Percentiles rank a stretch among this genome's conserved stretches.
Conservation (phyloP, 495 filamentous ascomycete species). For the Talaromyces liani region DNA sequence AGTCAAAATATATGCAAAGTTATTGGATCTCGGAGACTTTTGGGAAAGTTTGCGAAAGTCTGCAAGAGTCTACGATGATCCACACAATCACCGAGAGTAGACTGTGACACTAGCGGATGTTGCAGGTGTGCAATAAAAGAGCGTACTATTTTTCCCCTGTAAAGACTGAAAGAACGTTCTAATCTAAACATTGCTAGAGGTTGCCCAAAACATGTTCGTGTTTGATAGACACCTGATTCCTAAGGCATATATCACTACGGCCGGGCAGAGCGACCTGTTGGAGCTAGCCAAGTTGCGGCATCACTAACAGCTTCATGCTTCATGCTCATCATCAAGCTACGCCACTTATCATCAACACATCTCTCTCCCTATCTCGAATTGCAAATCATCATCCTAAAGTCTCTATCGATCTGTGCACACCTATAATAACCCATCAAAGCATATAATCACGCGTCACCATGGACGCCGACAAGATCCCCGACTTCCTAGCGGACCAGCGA, state of each 20-base stretch:
- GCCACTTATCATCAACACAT: not conserved
- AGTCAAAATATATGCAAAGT: not conserved
- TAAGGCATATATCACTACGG: conserved; percentile 4
- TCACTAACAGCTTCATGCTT: not conserved
- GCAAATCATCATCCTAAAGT: not conserved
- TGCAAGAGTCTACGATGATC: not conserved
- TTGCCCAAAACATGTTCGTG: too few relatives aligned
- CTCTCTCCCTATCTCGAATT: not conserved
- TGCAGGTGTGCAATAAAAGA: too few relatives aligned
- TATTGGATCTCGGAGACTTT: not conserved
- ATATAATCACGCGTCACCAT: conserved; percentile 34
- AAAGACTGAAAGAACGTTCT: not conserved
- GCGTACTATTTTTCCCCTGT: too few relatives aligned
- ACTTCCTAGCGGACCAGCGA: conserved; percentile 86
- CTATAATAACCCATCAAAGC: conserved; percentile 6
- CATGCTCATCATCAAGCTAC: not conserved
- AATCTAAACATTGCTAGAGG: not conserved
- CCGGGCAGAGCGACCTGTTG: conserved; percentile 7
- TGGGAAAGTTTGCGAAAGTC: not conserved
- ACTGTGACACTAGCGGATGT: not conserved
- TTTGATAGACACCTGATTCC: not conserved
- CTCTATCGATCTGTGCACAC: not conserved
- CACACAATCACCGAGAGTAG: not conserved
- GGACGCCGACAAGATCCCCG: conserved; percentile 80
- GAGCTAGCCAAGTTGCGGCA: not conserved